phyloP scores from a whole-genome alignment of 2,329 filamentous ascomycete genomes.

The Nannizziopsis barbatae region DNA sequence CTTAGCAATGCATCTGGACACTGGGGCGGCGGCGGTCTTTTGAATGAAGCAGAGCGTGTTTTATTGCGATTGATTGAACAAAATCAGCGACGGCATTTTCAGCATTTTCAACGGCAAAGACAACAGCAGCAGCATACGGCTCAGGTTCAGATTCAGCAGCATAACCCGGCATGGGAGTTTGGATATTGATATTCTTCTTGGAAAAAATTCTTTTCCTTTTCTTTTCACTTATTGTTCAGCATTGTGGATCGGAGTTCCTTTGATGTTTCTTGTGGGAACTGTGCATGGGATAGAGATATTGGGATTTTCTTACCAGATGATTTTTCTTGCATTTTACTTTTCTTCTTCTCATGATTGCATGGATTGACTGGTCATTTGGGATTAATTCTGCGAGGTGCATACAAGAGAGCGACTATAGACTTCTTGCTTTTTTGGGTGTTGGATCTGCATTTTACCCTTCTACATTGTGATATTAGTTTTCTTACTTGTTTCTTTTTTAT shows the following conservation, averaged over 20 bases:
- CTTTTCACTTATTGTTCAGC: too few species aligned
- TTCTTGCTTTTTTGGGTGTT: background rate
- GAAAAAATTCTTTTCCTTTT: background rate
- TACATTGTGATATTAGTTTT: slow-evolving; percentile 1
- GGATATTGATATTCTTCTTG: background rate
- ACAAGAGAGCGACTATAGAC: background rate
- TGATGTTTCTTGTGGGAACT: too few species aligned
- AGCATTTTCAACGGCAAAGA: background rate
- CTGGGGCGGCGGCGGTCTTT: slow-evolving; percentile 23
- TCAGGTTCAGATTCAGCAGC: slow-evolving; percentile 4
- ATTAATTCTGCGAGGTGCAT: background rate
- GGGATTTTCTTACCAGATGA: background rate
- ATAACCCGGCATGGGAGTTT: slow-evolving; percentile 8
- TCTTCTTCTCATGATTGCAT: background rate
- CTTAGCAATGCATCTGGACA: slow-evolving; percentile 16
- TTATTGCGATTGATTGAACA: slow-evolving; percentile 23
- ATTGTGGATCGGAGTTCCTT: too few species aligned
- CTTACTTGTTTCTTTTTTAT: background rate
- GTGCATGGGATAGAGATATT: too few species aligned
- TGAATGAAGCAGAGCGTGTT: slow-evolving; percentile 27
- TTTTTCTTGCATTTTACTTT: background rate
- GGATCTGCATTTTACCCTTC: background rate
- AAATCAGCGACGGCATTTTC: background rate
- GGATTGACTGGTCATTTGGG: too few species aligned
- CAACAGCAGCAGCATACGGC: slow-evolving; percentile 1